Evolutionary conservation across 805 yeast species (phyloP).

Genomic region (Blastobotrys muscicola): DNA sequence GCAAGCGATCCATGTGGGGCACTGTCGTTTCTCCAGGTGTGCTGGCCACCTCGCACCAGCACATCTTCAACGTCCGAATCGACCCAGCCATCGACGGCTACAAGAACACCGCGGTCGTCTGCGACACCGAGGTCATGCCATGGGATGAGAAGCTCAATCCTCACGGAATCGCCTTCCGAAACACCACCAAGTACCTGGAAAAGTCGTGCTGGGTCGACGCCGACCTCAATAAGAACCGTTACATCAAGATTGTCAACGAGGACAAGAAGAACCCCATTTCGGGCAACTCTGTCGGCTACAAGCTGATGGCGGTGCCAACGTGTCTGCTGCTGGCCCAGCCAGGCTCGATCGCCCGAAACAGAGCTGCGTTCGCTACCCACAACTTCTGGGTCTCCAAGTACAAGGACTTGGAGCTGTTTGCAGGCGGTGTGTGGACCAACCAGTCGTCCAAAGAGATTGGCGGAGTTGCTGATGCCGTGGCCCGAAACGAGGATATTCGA

Average conservation of each 20-base stretch:
- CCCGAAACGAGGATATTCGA: constrained; percentile 52
- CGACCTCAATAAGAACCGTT: constrained; percentile 66
- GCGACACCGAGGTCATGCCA: constrained; percentile 57
- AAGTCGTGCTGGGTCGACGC: constrained; percentile 65
- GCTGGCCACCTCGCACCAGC: constrained; percentile 80
- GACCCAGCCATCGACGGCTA: constrained; percentile 81
- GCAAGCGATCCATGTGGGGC: constrained; percentile 54
- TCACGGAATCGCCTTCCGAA: constrained; percentile 58
- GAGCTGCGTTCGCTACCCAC: constrained; percentile 70
- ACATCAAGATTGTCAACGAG: constrained; percentile 70
- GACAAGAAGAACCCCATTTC: constrained; percentile 59
- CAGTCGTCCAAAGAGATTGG: constrained; percentile 68
- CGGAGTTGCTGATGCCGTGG: constrained; percentile 60
- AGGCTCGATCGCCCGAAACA: constrained; percentile 53
- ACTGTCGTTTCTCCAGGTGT: constrained; percentile 72
- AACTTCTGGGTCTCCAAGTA: constrained; percentile 79
- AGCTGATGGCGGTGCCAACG: constrained; percentile 65
- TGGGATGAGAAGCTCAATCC: constrained; percentile 44
- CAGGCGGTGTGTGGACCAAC: constrained; percentile 82
- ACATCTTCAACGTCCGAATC: constrained; percentile 66
- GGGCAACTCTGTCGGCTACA: constrained; percentile 69
- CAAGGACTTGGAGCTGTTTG: constrained; percentile 59
- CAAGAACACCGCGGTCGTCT: constrained; percentile 61
- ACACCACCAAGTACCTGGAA: constrained; percentile 56
- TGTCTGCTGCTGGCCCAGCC: constrained; percentile 65